Conservation (phyloP, 2,329 filamentous ascomycete species). For the Colletotrichum sublineola region DNA sequence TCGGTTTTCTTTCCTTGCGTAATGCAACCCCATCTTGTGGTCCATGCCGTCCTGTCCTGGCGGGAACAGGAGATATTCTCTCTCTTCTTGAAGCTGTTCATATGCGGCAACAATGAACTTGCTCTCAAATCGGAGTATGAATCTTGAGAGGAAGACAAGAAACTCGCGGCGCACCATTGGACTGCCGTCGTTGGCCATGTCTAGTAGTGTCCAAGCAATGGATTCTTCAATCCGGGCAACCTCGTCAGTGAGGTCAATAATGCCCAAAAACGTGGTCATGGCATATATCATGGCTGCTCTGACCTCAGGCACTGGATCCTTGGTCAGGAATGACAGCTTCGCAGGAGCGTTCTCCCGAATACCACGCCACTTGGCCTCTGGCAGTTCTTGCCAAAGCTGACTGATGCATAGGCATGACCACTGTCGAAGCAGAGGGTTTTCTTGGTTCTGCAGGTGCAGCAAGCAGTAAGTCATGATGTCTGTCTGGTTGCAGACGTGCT, state of each 20-base stretch:
- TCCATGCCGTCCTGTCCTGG: slow-evolving; percentile 68
- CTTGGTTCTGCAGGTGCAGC: slow-evolving; percentile 83
- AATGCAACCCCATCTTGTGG: slow-evolving; percentile 74
- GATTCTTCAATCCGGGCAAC: slow-evolving; percentile 92
- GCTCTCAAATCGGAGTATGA: slow-evolving; percentile 89
- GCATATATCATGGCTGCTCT: slow-evolving; percentile 93
- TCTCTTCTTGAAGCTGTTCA: slow-evolving; percentile 90
- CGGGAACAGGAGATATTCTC: slow-evolving; percentile 72
- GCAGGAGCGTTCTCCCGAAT: slow-evolving; percentile 88
- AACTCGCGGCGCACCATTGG: slow-evolving; percentile 95
- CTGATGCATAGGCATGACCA: slow-evolving; percentile 97
- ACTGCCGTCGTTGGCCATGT: slow-evolving; percentile 94
- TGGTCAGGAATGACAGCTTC: slow-evolving; percentile 82
- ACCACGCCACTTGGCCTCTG: slow-evolving; percentile 96
- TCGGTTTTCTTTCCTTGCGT: slow-evolving; percentile 67
- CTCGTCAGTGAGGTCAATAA: slow-evolving; percentile 91
- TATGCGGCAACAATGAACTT: slow-evolving; percentile 94
- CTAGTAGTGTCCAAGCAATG: slow-evolving; percentile 87
- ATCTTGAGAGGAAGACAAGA: slow-evolving; percentile 92
- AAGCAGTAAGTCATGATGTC: slow-evolving; percentile 93
- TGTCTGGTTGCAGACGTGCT: slow-evolving; percentile 89
- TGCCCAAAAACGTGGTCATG: slow-evolving; percentile 93
- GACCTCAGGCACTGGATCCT: slow-evolving; percentile 92
- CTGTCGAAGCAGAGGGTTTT: slow-evolving; percentile 90
- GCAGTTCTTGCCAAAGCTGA: slow-evolving; percentile 91